Evolutionary conservation across 768 basidiomycete species (phyloP), one percentile per base, ranked within the genome.

Genomic region (Megacollybia marginata): DNA sequence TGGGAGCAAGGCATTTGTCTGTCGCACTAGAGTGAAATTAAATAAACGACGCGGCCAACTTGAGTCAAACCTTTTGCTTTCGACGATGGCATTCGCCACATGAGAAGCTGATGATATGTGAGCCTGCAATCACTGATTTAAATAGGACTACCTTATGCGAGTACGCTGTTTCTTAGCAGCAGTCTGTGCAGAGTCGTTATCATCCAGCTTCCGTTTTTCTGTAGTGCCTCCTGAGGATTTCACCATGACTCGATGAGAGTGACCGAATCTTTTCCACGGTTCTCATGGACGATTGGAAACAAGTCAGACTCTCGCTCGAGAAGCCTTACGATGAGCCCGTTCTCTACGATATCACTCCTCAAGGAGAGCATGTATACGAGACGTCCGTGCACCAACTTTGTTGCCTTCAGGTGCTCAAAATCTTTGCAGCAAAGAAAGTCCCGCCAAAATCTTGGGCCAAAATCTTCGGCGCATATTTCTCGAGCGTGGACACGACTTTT

Each of bases 61-160:
- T 8, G 36, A 16, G 33, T 45, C 48, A 33, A 19, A 86, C 88
- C 77, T 91, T 91, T 67, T 92, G 89, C 63, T 92, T 92, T 53
- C 89, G 73, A 18, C 89, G 79, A 69, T 92, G 90, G 55, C 90
- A 92, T 69, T 92, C 89, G 15, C 86, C 86, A 50, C 88, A 90
- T 9, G 88, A 89, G 56, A 88, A 90, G 65, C 87, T 89, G 59
- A 7, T 47, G 55, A 52, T 44, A 44, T 44, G 33, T 49, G 34
- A 23, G 46, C 44, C 38, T 42, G 48, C 48, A 44, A 47, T 31
- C 31, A 42, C 54, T n/a, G 47, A 42, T 52, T 34, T 18, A 18
- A 10, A 8, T 23, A 36, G 18, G 16, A 52, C 46, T 61, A 84
- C 88, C 88, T 90, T 55, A 90, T 88, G 68, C 88, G 72, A 28